Evolutionary conservation across 805 yeast genomes (phyloP).

Genomic region (Saccharomycopsis capsularis): DNA sequence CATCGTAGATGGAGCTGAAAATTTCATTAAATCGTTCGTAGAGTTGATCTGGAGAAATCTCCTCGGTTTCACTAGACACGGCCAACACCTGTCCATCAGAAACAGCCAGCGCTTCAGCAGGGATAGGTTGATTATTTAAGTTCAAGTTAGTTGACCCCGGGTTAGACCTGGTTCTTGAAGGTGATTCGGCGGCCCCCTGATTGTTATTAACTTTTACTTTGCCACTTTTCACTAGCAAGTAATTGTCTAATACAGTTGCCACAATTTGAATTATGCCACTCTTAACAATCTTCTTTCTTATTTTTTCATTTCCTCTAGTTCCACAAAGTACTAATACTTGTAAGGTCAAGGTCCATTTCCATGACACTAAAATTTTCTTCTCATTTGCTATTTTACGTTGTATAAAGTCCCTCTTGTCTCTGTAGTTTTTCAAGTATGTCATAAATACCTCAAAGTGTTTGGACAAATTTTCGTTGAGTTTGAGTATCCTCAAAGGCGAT

Average conservation of each 20-base stretch:
- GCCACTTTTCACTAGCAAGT: constrained; percentile 34
- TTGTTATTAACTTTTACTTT: constrained; percentile 1
- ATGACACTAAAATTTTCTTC: constrained; percentile 54
- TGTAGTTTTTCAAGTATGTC: constrained; percentile 9
- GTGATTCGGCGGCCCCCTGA: background rate
- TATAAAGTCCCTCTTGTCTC: constrained; percentile 4
- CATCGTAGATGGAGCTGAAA: constrained; percentile 1
- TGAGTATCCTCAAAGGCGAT: background rate
- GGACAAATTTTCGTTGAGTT: background rate
- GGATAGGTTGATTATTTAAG: background rate
- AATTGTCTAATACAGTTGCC: constrained; percentile 89
- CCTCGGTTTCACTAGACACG: background rate
- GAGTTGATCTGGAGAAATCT: background rate
- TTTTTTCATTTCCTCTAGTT: constrained; percentile 84
- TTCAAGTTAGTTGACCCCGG: no score
- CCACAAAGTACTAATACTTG: constrained; percentile 90
- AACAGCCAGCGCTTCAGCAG: no score
- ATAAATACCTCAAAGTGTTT: constrained; percentile 1
- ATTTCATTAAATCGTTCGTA: constrained; percentile 5
- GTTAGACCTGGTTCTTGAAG: background rate
- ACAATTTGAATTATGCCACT: constrained; percentile 89
- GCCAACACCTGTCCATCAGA: no score
- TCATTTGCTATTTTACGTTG: constrained; percentile 26
- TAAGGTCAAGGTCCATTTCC: constrained; percentile 96
- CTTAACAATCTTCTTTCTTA: constrained; percentile 77